Evolutionary conservation across 2,329 filamentous ascomycete species (phyloP).

Genomic region (Sarocladiaceae sp.): DNA sequence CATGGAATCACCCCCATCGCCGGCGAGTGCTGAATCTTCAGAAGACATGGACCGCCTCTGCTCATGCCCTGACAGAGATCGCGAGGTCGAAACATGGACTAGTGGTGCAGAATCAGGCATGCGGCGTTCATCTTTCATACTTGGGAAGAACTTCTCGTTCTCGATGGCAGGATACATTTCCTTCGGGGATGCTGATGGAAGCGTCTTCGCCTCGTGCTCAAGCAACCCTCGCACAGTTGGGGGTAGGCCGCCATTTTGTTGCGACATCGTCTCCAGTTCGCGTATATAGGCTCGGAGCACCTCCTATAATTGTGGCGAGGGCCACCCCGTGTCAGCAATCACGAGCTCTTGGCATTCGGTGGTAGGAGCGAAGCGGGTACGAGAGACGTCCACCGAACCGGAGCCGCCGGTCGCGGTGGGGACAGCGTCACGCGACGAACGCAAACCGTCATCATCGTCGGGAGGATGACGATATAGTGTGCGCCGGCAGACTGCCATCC

Average conservation of each 20-base stretch:
- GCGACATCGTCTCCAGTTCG: conserved; percentile 48
- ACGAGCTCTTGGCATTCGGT: conserved; percentile 3
- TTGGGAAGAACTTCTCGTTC: conserved; percentile 38
- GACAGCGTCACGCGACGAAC: conserved; percentile 15
- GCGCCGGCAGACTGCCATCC: neutral
- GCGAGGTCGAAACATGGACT: neutral
- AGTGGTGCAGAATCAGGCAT: conserved; percentile 20
- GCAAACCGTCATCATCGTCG: conserved; percentile 48
- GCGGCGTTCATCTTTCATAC: conserved; percentile 32
- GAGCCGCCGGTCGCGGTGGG: neutral
- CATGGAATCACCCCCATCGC: conserved; percentile 29
- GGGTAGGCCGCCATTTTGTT: conserved; percentile 36
- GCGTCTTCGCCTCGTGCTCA: conserved; percentile 34
- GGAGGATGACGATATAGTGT: conserved; percentile 16
- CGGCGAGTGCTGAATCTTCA: conserved; percentile 24
- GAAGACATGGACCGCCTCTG: conserved; percentile 22
- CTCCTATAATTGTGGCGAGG: conserved; percentile 36
- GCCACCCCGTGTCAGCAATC: conserved; percentile 9
- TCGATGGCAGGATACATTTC: conserved; percentile 30
- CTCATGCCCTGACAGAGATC: conserved; percentile 12
- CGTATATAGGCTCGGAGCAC: conserved; percentile 57
- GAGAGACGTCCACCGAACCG: neutral
- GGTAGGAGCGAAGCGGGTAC: neutral
- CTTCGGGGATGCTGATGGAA: conserved; percentile 24
- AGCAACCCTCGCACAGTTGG: conserved; percentile 51